Evolutionary conservation across 257 asterid species (phyloP), one percentile per base, ranked within the genome.

Genomic region (Handroanthus guayacan): DNA sequence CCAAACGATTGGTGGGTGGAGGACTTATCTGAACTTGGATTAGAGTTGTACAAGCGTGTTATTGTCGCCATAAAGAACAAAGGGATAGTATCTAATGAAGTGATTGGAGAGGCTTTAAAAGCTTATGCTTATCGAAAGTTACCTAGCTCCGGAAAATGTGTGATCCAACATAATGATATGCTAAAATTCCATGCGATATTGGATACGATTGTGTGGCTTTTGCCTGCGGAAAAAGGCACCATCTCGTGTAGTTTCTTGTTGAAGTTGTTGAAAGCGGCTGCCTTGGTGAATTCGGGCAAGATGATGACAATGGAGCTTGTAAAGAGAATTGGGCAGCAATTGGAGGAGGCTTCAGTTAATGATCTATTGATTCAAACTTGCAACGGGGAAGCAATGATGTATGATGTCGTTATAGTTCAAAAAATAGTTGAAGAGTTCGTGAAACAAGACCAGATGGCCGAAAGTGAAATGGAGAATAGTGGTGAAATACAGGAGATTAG

Each of bases 1-100:
- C 96, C 94, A 3, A 78, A 78, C 17, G 94, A 90, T 82, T 90
- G 96, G 96, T 90, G 96, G 96, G 91, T 86, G 7, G 96, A 90
- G 86, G 94, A 90, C 76, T 75, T 88, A 47, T 84, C 82, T 20
- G 94, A 88, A 62, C 91, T 88, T 37, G 92, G 84, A 9, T 75
- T 88, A 44, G 92, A 88, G 77, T 81, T 87, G 25, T 90, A 85
- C 72, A 86, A 82, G 77, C 82, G 84, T 34, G 89, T 90, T 47
- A 71, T 90, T 34, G 41, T 74, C 56, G 47, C 65, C 43, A 84
- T 90, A 5, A 87, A 80, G 66, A 81, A 73, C 81, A 87, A 83
- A 79, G 84, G 81, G 39, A 16, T 72, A 9, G 57, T 90, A 57
- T 79, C 92, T 12, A 63, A 61, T 18, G 96, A 83, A 77, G 89